phyloP scores from a whole-genome alignment of 805 yeast species.

The Saturnispora hagleri region DNA sequence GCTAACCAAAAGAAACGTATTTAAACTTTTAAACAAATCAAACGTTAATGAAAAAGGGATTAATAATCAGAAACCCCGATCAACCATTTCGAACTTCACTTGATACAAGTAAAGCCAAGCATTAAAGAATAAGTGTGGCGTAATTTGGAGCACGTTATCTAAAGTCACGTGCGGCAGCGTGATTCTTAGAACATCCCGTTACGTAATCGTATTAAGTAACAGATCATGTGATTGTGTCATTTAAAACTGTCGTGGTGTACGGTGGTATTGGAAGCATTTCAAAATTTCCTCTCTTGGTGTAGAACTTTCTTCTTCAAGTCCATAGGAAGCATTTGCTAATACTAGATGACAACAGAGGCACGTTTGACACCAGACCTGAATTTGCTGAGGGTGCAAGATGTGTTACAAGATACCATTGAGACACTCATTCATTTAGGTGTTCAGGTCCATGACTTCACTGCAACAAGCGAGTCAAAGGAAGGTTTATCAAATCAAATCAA shows the following conservation, averaged over 20 bases:
- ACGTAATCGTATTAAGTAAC: neutral
- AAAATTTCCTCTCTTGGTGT: neutral
- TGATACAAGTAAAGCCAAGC: neutral
- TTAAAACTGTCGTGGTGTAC: neutral
- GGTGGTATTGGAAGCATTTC: neutral
- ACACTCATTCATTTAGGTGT: constrained; percentile 85
- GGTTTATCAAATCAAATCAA: constrained; percentile 41
- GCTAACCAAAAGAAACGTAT: neutral
- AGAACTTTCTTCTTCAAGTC: neutral
- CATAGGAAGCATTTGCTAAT: neutral
- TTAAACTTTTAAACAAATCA: neutral
- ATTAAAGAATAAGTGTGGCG: neutral
- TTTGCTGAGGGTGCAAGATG: constrained; percentile 26
- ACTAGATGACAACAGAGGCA: constrained; percentile 25
- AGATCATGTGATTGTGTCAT: neutral
- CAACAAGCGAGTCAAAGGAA: constrained; percentile 69
- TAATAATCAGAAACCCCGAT: neutral
- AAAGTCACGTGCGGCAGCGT: neutral
- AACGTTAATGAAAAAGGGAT: neutral
- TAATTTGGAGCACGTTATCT: neutral
- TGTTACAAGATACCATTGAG: constrained; percentile 52
- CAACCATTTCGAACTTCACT: neutral
- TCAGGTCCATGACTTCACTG: constrained; percentile 87
- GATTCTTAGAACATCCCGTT: neutral
- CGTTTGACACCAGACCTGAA: constrained; percentile 6